A percentile compares a stretch with the other conserved stretches of the same genome.
Evolutionary conservation across 805 yeast genomes (phyloP).

Genomic region (Babjeviella inositovora): DNA sequence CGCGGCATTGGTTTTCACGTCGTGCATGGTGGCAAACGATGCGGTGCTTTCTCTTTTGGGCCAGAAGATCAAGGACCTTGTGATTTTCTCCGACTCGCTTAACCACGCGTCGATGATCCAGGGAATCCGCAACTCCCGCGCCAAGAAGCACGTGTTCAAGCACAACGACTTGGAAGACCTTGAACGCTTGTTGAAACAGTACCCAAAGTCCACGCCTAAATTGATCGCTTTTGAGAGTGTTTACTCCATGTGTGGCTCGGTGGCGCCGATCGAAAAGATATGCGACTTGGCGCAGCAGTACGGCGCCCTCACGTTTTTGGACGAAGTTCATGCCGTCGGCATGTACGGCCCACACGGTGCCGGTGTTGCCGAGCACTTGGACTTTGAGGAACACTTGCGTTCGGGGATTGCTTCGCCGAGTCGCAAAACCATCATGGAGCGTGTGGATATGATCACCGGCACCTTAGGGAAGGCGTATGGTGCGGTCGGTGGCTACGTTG

Average conservation of each 20-base stretch:
- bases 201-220: constrained; percentile 83
- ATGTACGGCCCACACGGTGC: constrained; percentile 99
- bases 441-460: constrained; percentile 94
- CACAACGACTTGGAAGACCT: constrained; percentile 81
- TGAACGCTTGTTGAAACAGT: constrained; percentile 60
- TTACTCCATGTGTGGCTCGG: constrained; percentile 97
- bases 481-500: constrained; percentile 94
- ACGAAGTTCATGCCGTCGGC: constrained; percentile 98
- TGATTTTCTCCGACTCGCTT: constrained; percentile 81
- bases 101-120: constrained; percentile 98
- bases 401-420: constrained; percentile 44
- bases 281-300: constrained; percentile 95
- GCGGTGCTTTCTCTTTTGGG: constrained; percentile 87
- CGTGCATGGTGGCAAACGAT: constrained; percentile 95
- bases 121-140: constrained; percentile 84
- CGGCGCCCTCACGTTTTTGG: constrained; percentile 93
- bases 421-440: constrained; percentile 54
- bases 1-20: constrained; percentile 87
- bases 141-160: constrained; percentile 77
- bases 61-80: constrained; percentile 76
- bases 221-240: constrained; percentile 95
- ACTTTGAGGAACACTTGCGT: constrained; percentile 68
- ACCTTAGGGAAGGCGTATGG: constrained; percentile 97
- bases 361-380: constrained; percentile 95
- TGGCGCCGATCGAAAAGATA: constrained; percentile 82